Evolutionary conservation across 805 yeast genomes (phyloP).

Genomic region (Zygosaccharomyces lentus): DNA sequence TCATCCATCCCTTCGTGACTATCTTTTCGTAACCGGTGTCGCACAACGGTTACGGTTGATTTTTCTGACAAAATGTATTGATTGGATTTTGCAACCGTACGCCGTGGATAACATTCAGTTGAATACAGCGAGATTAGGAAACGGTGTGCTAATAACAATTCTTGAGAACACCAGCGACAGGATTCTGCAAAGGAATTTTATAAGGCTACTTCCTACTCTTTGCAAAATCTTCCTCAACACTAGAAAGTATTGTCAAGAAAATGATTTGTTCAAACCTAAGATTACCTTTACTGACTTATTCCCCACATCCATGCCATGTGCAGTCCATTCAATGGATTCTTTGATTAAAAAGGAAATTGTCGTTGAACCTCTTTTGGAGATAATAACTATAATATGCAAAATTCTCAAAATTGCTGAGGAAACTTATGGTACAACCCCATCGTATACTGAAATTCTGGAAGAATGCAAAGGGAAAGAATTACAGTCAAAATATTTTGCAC

Average conservation of each 20-base stretch:
- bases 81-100: constrained; percentile 57
- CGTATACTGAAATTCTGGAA: constrained; percentile 40
- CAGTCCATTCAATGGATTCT: constrained; percentile 64
- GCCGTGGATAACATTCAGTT: constrained; percentile 50
- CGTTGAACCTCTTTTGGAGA: constrained; percentile 69
- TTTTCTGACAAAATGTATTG: constrained; percentile 45
- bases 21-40: constrained; percentile 17
- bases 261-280: constrained; percentile 47
- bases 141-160: constrained; percentile 51
- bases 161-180: constrained; percentile 39
- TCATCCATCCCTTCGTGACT: constrained; percentile 31
- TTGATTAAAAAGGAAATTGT: constrained; percentile 62
- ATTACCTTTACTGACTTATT: constrained; percentile 65
- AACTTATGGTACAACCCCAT: constrained; percentile 40
- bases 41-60: constrained; percentile 26
- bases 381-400: constrained; percentile 56
- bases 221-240: constrained; percentile 48
- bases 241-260: constrained; percentile 44
- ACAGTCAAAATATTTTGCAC: constrained; percentile 40
- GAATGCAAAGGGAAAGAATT: constrained; percentile 40
- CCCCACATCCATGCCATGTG: constrained; percentile 64
- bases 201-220: constrained; percentile 52
- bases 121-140: constrained; percentile 50
- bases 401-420: constrained; percentile 48
- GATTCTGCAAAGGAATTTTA: constrained; percentile 44